Conservation (phyloP, 768 basidiomycete species). For the Lyophyllum shimeji region DNA sequence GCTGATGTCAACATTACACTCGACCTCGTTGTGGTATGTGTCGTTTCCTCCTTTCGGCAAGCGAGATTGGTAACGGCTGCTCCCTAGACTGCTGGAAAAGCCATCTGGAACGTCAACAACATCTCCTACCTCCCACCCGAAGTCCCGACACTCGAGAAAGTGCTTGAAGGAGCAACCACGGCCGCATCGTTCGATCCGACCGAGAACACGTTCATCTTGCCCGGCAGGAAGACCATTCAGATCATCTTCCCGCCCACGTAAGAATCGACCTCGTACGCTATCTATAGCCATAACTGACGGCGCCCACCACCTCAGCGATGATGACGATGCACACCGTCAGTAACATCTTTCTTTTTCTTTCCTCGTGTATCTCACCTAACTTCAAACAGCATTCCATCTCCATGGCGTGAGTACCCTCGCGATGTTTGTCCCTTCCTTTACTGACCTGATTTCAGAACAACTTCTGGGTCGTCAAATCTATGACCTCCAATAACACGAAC, state of each 20-base stretch:
- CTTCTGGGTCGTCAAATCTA: constrained; percentile 41
- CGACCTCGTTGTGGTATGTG: constrained; percentile 21
- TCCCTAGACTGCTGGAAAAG: constrained; percentile 19
- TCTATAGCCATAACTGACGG: not conserved
- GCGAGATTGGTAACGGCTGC: no score
- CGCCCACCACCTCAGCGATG: constrained; percentile 14
- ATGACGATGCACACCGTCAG: constrained; percentile 29
- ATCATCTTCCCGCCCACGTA: constrained; percentile 32
- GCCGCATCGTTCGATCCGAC: constrained; percentile 29
- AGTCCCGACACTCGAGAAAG: constrained; percentile 29
- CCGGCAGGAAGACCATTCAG: constrained; percentile 37
- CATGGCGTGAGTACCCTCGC: constrained; percentile 24
- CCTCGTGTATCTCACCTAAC: not conserved
- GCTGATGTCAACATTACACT: constrained; percentile 28
- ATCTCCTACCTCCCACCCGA: constrained; percentile 29
- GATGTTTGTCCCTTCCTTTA: not conserved
- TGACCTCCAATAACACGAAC: constrained; percentile 27
- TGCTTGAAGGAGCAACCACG: constrained; percentile 37
- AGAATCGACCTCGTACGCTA: not conserved
- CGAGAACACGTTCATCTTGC: constrained; percentile 40
- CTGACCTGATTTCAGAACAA: constrained; percentile 26
- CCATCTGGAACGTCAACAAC: constrained; percentile 33
- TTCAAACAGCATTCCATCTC: constrained; percentile 27
- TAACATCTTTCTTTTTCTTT: not conserved
- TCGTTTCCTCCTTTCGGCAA: not conserved